Conservation (phyloP, 2,329 filamentous ascomycete genomes). For the Aspergillus glaucus region DNA sequence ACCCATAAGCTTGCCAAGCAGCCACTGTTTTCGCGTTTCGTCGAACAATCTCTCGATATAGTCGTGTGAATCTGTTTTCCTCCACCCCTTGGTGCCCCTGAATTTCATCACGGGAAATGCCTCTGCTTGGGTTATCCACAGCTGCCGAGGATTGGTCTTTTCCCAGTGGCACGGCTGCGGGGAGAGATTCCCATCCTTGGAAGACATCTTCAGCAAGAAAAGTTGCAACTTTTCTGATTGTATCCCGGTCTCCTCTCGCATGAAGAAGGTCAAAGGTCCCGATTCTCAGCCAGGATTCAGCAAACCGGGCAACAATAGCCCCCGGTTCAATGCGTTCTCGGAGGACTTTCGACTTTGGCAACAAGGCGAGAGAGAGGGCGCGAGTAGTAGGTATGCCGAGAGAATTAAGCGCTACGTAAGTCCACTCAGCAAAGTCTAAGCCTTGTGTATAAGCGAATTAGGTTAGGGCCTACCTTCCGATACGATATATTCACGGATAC, state of each 20-base stretch:
- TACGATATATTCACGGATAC: conserved; percentile 89
- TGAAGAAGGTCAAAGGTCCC: conserved; percentile 95
- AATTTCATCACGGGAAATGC: conserved; percentile 51
- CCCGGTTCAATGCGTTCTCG: conserved; percentile 81
- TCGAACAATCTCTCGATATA: conserved; percentile 82
- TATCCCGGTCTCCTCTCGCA: conserved; percentile 67
- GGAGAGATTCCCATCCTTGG: conserved; percentile 78
- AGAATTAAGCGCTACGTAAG: conserved; percentile 58
- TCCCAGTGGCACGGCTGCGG: conserved; percentile 47
- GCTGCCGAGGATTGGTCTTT: conserved; percentile 32
- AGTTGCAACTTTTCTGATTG: conserved; percentile 68
- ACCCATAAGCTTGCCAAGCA: conserved; percentile 96
- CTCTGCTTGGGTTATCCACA: conserved; percentile 43
- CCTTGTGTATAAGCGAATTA: neutral
- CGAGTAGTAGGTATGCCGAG: conserved; percentile 80
- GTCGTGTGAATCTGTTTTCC: conserved; percentile 78
- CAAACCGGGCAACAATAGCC: conserved; percentile 87
- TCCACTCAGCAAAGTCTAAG: conserved; percentile 1
- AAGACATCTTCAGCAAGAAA: conserved; percentile 87
- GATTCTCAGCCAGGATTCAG: conserved; percentile 82
- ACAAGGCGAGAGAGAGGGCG: conserved; percentile 72
- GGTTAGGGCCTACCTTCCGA: conserved; percentile 58
- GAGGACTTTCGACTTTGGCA: conserved; percentile 65
- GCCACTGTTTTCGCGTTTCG: conserved; percentile 85
- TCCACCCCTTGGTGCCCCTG: conserved; percentile 63